These are phyloP conservation scores for Pseudovirgaria hyperparasitica DNA, from an alignment of 2,329 filamentous ascomycete genomes.

Conservation along the genomic window DNA sequence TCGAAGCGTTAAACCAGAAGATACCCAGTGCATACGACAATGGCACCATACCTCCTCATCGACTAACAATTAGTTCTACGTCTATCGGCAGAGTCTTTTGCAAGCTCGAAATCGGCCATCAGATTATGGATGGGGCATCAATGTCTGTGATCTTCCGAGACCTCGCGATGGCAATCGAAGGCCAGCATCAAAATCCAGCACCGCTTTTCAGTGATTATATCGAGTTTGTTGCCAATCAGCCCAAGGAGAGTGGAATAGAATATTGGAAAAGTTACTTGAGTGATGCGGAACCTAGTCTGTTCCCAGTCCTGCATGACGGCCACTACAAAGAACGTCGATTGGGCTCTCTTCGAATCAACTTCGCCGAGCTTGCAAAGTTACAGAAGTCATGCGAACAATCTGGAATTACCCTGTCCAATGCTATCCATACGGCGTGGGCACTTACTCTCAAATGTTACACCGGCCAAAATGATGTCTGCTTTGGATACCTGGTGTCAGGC, in stretches of 20 bases:
- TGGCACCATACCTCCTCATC: conserved; percentile 16
- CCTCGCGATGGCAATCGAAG: conserved; percentile 15
- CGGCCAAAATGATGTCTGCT: conserved; percentile 25
- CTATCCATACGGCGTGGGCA: conserved; percentile 29
- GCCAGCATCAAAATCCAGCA: conserved; percentile 10
- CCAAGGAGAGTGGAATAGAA: conserved; percentile 13
- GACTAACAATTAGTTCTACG: conserved; percentile 18
- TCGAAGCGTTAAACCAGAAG: conserved; percentile 13
- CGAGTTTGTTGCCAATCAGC: conserved; percentile 14
- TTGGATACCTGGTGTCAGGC: conserved; percentile 31
- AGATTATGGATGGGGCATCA: conserved; percentile 22
- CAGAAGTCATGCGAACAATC: conserved; percentile 27
- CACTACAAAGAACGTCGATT: conserved; percentile 10
- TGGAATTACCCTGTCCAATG: conserved; percentile 36
- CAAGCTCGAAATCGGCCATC: conserved; percentile 21
- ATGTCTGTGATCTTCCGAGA: conserved; percentile 18
- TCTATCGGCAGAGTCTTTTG: conserved; percentile 11
- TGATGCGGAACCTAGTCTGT: conserved; percentile 19
- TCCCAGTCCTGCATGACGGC: conserved; percentile 17
- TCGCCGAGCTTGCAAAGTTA: conserved; percentile 13
- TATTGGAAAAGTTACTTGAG: conserved; percentile 20
- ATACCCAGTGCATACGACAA: conserved; percentile 13
- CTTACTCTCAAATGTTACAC: conserved; percentile 25
- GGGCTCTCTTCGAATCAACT: conserved; percentile 15
- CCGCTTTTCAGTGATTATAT: conserved; percentile 22